A percentile compares a stretch with the other conserved stretches of the same genome.
phyloP scores from a whole-genome alignment of 805 yeast species.

The Clavispora santaluciae region DNA sequence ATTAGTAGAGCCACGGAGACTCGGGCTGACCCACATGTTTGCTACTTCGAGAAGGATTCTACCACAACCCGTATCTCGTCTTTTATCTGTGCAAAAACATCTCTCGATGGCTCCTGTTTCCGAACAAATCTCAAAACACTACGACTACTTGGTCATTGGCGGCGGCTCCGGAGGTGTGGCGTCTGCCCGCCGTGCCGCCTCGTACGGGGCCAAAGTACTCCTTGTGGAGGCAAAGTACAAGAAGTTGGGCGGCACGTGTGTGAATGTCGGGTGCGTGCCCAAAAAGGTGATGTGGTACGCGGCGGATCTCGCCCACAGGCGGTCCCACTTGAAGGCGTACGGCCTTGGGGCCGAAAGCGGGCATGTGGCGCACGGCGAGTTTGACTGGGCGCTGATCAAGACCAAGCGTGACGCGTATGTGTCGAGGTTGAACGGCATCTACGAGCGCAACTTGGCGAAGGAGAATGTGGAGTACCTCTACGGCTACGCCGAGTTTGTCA shows the following conservation, averaged over 20 bases:
- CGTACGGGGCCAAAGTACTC: conserved; percentile 83
- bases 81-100: conserved; percentile 25
- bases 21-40: too few relatives aligned
- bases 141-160: conserved; percentile 91
- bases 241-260: conserved; percentile 94
- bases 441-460: conserved; percentile 77
- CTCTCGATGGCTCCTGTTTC: conserved; percentile 52
- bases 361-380: conserved; percentile 46
- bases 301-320: conserved; percentile 76
- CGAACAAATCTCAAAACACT: conserved; percentile 44
- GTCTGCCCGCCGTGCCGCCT: conserved; percentile 95
- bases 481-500: conserved; percentile 79
- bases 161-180: conserved; percentile 99
- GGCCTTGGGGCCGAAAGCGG: conserved; percentile 63
- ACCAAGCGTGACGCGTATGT: conserved; percentile 90
- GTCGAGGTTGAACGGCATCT: conserved; percentile 83
- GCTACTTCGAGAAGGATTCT: conserved; percentile 1
- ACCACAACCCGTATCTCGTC: conserved; percentile 9
- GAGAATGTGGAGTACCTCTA: conserved; percentile 85
- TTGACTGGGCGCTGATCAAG: conserved; percentile 81
- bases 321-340: conserved; percentile 72
- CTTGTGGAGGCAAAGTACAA: conserved; percentile 68
- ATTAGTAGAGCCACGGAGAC: too few relatives aligned
- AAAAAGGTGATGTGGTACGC: conserved; percentile 99
- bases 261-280: conserved; percentile 98